Evolutionary conservation across 2,329 filamentous ascomycete species (phyloP), one percentile per base, ranked within the genome.

Genomic region (Fusarium pilosicola): DNA sequence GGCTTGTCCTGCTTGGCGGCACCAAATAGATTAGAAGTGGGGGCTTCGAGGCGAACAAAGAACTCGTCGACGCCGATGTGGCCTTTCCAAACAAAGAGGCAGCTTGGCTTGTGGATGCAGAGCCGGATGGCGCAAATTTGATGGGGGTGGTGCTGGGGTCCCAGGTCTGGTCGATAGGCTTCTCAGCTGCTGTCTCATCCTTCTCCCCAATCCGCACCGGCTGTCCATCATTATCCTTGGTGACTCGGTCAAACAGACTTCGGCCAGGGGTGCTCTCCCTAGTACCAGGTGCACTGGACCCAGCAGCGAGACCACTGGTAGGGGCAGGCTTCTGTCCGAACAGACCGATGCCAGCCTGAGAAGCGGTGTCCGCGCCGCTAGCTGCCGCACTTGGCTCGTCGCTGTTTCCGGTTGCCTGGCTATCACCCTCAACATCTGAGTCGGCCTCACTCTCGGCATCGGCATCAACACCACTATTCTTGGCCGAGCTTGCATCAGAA

Each of bases 191-290:
- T 28, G 70, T 73, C 59, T 77, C 78, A 48, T 62, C 51, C 65
- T 79, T 74, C 18, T 76, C 69, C 60, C 80, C 75, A 70, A 84
- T 77, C 32, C 86, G 84, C 5, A 88, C 78, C 22, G 86, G 85
- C 64, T 89, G 84, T 4, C 87, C 87, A 68, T 88, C 84, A 24
- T 78, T 81, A 52, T 83, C 86, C 78, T 85, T 87, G 10, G 84
- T 86, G 13, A 90, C 84, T 39, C 88, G 86, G 44, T 89, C 88
- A 72, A 90, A 90, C 20, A 90, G 77, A 77, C 88, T 89, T 51
- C 84, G 83, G 26, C 83, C 85, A 28, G 86, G 82, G 6, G 83
- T 84, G 65, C 82, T 84, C 46, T 86, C 85, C 8, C 84, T 83
- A 5, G 83, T 85, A 11, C 83, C 84, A 14, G 84, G 83, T 6